These are phyloP conservation scores for Populus hybrid DNA, from an alignment of 441 rosid genomes.

Conservation along the genomic window DNA sequence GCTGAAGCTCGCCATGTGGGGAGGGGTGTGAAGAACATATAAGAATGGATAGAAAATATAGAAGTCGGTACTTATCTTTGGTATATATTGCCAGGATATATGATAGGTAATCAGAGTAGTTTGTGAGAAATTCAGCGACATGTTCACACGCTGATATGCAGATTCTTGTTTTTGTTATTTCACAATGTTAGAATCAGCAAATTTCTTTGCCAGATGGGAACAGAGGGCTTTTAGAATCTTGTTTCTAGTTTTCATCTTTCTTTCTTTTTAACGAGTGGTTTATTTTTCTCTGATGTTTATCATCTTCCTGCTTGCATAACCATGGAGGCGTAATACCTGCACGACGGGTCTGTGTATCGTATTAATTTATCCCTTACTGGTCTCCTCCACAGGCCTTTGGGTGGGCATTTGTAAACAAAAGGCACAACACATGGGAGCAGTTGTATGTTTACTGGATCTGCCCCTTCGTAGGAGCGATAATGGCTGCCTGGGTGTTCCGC, in stretches of 20 bases:
- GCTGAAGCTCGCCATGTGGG: background rate
- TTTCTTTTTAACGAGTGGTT: no score
- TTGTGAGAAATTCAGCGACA: no score
- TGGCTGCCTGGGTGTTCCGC: conserved; percentile 77
- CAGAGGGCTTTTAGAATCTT: no score
- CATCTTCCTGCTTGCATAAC: no score
- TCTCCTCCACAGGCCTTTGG: conserved; percentile 70
- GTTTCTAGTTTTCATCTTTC: no score
- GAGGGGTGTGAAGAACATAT: background rate
- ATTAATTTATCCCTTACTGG: background rate
- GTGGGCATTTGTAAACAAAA: conserved; percentile 76
- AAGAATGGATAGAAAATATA: background rate
- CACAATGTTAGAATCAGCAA: no score
- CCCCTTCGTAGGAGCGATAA: conserved; percentile 73
- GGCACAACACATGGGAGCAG: conserved; percentile 92
- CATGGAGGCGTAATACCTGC: no score
- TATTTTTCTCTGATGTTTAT: no score
- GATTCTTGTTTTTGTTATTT: no score
- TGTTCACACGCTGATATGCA: no score
- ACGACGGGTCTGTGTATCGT: background rate
- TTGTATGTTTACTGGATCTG: conserved; percentile 86
- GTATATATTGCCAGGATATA: background rate
- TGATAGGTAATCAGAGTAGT: no score
- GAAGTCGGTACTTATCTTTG: background rate
- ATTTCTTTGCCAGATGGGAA: no score